Conservation (phyloP, 495 filamentous ascomycete genomes). For the Talaromyces adpressus region DNA sequence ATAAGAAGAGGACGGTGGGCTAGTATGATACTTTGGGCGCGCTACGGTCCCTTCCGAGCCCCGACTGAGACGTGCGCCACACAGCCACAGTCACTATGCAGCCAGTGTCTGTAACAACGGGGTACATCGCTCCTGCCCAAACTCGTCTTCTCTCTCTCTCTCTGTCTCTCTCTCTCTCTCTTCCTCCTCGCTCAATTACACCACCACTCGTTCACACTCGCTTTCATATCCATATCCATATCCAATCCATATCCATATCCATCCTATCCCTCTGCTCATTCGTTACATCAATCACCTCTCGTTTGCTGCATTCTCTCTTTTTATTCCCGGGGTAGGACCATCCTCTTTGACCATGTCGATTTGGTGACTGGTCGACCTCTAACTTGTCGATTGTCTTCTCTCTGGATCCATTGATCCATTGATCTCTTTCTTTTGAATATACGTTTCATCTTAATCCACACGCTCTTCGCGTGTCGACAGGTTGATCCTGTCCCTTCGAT, state of each 20-base stretch:
- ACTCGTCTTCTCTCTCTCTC: not conserved
- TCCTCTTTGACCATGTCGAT: not conserved
- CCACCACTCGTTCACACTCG: not conserved
- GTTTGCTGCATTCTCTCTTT: not conserved
- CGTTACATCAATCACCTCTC: not conserved
- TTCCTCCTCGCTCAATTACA: conserved; percentile 4
- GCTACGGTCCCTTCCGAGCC: not conserved
- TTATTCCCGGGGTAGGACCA: not conserved
- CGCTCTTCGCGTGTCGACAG: conserved; percentile 10
- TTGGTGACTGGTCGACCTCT: not conserved
- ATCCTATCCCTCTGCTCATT: not conserved
- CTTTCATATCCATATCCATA: not conserved
- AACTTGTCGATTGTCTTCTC: not conserved
- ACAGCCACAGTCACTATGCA: not conserved
- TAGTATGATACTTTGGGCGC: not conserved
- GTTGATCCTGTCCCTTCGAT: conserved; percentile 23
- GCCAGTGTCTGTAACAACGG: not conserved
- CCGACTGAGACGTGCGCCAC: not conserved
- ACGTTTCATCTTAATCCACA: not conserved
- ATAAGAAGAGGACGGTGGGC: not conserved
- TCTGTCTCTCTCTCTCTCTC: conserved; percentile 4
- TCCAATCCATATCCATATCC: not conserved
- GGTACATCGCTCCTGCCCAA: not conserved
- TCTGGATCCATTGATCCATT: not conserved
- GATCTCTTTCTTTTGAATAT: not conserved